These are phyloP conservation scores for Hyaloscypha bicolor DNA, from an alignment of 495 filamentous ascomycete genomes.

Conservation along the genomic window DNA sequence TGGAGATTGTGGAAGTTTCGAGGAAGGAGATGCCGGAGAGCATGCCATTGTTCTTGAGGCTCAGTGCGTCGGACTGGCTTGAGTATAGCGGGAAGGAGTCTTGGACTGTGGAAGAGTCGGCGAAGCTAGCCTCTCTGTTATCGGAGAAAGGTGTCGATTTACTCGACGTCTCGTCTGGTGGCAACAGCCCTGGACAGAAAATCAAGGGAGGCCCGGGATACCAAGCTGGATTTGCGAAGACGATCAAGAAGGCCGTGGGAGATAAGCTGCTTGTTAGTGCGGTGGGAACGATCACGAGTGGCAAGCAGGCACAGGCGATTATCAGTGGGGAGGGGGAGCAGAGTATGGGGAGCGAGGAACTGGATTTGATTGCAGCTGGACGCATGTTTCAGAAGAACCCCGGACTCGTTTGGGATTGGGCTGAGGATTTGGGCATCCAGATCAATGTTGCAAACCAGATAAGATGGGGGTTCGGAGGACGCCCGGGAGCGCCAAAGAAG, in stretches of 20 bases:
- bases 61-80: conserved; percentile 45
- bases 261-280: conserved; percentile 57
- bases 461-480: conserved; percentile 55
- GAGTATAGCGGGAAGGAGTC: conserved; percentile 45
- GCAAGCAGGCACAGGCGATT: conserved; percentile 44
- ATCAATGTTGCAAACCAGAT: conserved; percentile 70
- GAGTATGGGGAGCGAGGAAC: conserved; percentile 43
- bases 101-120: conserved; percentile 60
- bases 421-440: conserved; percentile 65
- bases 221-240: conserved; percentile 66
- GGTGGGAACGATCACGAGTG: conserved; percentile 65
- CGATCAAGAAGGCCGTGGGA: conserved; percentile 64
- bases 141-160: conserved; percentile 61
- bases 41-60: conserved; percentile 57
- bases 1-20: conserved; percentile 60
- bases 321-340: conserved; percentile 28
- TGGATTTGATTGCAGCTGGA: conserved; percentile 65
- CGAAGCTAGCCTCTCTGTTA: conserved; percentile 54
- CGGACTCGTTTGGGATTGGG: conserved; percentile 66
- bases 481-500: conserved; percentile 1
- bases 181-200: conserved; percentile 57
- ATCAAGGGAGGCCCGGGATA: conserved; percentile 59
- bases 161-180: conserved; percentile 63
- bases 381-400: conserved; percentile 72
- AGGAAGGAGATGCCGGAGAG: conserved; percentile 54